phyloP scores from a whole-genome alignment of 75 land plant species.

The Cryptomeria japonica region DNA sequence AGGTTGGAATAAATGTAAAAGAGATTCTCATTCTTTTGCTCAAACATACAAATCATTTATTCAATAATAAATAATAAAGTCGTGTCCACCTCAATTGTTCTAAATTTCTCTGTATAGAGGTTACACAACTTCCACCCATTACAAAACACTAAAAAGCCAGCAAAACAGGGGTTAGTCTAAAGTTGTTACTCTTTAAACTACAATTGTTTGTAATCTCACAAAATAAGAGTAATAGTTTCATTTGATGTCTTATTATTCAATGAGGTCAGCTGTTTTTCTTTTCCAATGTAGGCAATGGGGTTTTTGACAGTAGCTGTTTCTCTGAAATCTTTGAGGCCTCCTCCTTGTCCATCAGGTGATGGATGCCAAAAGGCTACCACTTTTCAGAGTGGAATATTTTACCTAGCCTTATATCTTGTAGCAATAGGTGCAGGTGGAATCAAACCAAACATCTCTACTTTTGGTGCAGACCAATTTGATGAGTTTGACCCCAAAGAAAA shows the following conservation, averaged over 20 bases:
- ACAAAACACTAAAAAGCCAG: too few species aligned
- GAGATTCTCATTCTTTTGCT: too few species aligned
- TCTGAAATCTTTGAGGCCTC: slow-evolving; percentile 61
- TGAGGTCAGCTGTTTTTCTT: not conserved
- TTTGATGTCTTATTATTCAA: not conserved
- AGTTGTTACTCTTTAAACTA: too few species aligned
- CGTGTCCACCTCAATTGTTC: too few species aligned
- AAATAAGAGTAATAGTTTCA: too few species aligned
- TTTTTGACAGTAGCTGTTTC: slow-evolving; percentile 81
- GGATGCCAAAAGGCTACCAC: slow-evolving; percentile 53
- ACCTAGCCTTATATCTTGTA: slow-evolving; percentile 72
- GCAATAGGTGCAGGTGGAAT: slow-evolving; percentile 95
- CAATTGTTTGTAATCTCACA: not conserved
- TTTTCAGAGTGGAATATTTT: slow-evolving; percentile 37
- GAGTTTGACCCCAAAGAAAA: slow-evolving; percentile 26
- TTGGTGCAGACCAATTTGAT: slow-evolving; percentile 96
- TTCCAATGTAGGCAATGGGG: slow-evolving; percentile 43
- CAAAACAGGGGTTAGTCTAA: too few species aligned
- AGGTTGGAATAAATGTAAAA: too few species aligned
- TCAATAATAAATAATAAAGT: too few species aligned
- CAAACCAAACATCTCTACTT: slow-evolving; percentile 88
- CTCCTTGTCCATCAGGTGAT: slow-evolving; percentile 31
- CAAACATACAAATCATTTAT: too few species aligned
- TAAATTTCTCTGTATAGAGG: too few species aligned
- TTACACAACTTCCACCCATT: too few species aligned